Evolutionary conservation across 1,139 yeast genomes (phyloP).

Genomic region (Yamadazyma taylorii): DNA sequence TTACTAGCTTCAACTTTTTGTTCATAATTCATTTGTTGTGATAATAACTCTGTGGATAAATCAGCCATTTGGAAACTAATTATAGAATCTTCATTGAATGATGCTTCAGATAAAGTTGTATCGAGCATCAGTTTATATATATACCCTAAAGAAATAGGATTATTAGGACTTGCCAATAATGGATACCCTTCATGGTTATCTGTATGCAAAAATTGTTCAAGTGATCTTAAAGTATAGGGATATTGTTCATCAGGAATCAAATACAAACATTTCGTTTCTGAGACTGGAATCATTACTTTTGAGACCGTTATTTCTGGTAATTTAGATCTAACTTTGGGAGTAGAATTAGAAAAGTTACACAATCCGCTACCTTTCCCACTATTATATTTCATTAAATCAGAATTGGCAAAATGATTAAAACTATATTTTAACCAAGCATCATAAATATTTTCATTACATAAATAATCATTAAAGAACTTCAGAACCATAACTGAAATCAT

Average conservation of each 20-base stretch:
- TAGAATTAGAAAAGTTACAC: constrained; percentile 33
- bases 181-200: constrained; percentile 50
- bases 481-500: constrained; percentile 58
- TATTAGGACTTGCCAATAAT: constrained; percentile 24
- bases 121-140: constrained; percentile 30
- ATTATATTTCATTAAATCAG: constrained; percentile 17
- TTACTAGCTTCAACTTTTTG: constrained; percentile 9
- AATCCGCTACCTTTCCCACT: constrained; percentile 45
- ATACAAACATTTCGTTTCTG: constrained; percentile 27
- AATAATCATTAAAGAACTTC: constrained; percentile 50
- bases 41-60: constrained; percentile 20
- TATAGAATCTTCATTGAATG: constrained; percentile 6
- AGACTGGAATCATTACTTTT: constrained; percentile 34
- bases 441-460: constrained; percentile 48
- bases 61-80: constrained; percentile 28
- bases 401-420: constrained; percentile 18
- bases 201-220: constrained; percentile 25
- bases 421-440: constrained; percentile 41
- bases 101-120: constrained; percentile 14
- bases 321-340: constrained; percentile 28
- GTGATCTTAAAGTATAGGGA: constrained; percentile 23
- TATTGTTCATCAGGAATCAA: constrained; percentile 24
- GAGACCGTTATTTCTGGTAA: constrained; percentile 36
- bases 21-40: constrained; percentile 30
- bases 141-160: constrained; percentile 39